Percentiles rank a stretch among this genome's conserved stretches.
phyloP scores from a whole-genome alignment of 2,329 filamentous ascomycete genomes.

The Aspergillus quadricinctus region DNA sequence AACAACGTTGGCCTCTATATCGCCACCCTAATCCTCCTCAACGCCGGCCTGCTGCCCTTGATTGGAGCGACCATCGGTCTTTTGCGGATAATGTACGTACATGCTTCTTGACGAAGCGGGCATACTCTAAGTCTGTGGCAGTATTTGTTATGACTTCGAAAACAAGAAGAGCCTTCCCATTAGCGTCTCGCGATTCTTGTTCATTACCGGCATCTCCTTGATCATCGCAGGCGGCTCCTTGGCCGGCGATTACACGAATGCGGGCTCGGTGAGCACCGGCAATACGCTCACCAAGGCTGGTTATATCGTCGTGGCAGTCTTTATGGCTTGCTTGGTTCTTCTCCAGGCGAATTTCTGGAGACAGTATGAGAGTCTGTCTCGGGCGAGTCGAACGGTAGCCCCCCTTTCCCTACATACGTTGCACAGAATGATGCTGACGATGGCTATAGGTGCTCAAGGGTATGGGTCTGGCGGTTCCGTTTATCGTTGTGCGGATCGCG shows the following conservation, averaged over 20 bases:
- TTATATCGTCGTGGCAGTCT: conserved; percentile 17
- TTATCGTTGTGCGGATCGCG: conserved; percentile 18
- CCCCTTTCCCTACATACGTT: background rate
- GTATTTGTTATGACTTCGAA: conserved; percentile 2
- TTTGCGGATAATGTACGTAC: conserved; percentile 19
- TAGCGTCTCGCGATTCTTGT: conserved; percentile 14
- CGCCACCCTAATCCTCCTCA: conserved; percentile 17
- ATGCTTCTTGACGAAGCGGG: no score
- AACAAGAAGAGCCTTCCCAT: conserved; percentile 5
- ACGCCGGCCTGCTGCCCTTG: conserved; percentile 21
- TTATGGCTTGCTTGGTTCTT: conserved; percentile 13
- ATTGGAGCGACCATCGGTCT: conserved; percentile 22
- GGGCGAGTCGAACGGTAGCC: conserved; percentile 13
- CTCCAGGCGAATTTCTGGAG: conserved; percentile 19
- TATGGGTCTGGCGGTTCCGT: conserved; percentile 15
- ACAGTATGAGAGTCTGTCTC: conserved; percentile 5
- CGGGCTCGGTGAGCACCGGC: conserved; percentile 7
- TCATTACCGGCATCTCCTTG: conserved; percentile 15
- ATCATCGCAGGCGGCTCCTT: conserved; percentile 17
- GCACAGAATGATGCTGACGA: background rate
- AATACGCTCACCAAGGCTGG: conserved; percentile 17
- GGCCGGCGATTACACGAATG: conserved; percentile 13
- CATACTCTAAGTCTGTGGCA: background rate
- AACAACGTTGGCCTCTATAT: conserved; percentile 11
- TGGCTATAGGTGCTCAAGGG: conserved; percentile 11